Percentiles rank a stretch among this genome's conserved stretches.
phyloP scores from a whole-genome alignment of 2,329 filamentous ascomycete species.

The Aspergillus sp. region DNA sequence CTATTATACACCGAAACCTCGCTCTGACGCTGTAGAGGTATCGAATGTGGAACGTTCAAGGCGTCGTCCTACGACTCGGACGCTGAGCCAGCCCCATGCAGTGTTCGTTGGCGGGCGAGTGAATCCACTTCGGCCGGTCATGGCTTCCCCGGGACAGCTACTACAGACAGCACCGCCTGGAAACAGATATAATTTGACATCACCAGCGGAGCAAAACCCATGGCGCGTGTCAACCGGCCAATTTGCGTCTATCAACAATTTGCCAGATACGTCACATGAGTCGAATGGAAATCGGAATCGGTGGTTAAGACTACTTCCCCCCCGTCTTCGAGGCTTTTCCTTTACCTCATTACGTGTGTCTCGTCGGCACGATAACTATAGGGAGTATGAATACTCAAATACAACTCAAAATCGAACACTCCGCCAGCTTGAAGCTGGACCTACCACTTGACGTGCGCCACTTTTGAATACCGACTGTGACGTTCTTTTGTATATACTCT shows the following conservation, averaged over 20 bases:
- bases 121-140: conserved; percentile 26
- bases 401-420: conserved; percentile 8
- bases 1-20: conserved; percentile 91
- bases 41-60: conserved; percentile 24
- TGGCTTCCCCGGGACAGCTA: conserved; percentile 33
- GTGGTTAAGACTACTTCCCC: conserved; percentile 12
- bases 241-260: not conserved
- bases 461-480: not conserved
- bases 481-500: not conserved
- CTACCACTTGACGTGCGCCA: conserved; percentile 5
- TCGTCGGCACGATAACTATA: not conserved
- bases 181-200: conserved; percentile 16
- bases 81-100: conserved; percentile 26
- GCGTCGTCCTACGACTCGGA: conserved; percentile 23
- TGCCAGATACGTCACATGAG: not conserved
- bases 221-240: conserved; percentile 1
- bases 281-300: conserved; percentile 2
- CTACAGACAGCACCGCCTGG: conserved; percentile 22
- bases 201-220: conserved; percentile 1
- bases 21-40: conserved; percentile 48
- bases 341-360: not conserved
- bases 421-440: conserved; percentile 17
- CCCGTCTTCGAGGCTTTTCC: conserved; percentile 8
- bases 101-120: conserved; percentile 27
- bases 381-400: not conserved